Evolutionary conservation across 257 asterid genomes (phyloP), one percentile per base, ranked within the genome.

Genomic region (Ehretia macrophylla): DNA sequence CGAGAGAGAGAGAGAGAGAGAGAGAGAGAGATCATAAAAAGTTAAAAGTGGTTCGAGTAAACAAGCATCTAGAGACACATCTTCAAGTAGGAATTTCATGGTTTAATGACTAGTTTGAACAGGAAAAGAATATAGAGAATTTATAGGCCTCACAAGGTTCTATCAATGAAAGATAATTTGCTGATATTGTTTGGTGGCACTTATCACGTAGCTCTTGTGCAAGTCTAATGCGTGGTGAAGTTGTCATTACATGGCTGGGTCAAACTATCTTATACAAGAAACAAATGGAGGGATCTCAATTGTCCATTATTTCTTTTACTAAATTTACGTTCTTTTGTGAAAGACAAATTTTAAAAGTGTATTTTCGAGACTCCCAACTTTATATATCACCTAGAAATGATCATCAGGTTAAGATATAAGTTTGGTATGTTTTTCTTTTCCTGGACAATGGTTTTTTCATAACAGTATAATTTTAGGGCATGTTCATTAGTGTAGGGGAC

Each of bases 121-220:
- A 14, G 47, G 70, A 55, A 20, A 56, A 21, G 39, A 66, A 68
- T 66, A 37, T n/a, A 65, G 74, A 55, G 40, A 13, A 55, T 19
- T 52, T 39, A 32, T 59, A 62, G 78, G 70, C 86, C 83, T 66
- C 89, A 83, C 81, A 72, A 70, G 86, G 75, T 68, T 62, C 75
- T 72, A 68, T 76, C 86, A 77, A 60, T 56, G 60, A 51, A 59
- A 62, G 65, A 62, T 69, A 64, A 57, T 62, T 76, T 78, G 69
- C 47, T 66, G 72, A 75, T 67, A 19, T 22, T 47, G 35, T 46
- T 44, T 51, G 70, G 55, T 65, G 50, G 58, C 17, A 52, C 60
- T 40, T 32, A 44, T 40, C 60, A 63, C 50, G 68, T 59, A 45
- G 20, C 45, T 16, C 27, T 58, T 21, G 59, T 35, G 64, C 17